These are phyloP conservation scores for Peronosclerospora sorghi DNA, from an alignment of 352 stramenopile genomes.

Conservation along the genomic window DNA sequence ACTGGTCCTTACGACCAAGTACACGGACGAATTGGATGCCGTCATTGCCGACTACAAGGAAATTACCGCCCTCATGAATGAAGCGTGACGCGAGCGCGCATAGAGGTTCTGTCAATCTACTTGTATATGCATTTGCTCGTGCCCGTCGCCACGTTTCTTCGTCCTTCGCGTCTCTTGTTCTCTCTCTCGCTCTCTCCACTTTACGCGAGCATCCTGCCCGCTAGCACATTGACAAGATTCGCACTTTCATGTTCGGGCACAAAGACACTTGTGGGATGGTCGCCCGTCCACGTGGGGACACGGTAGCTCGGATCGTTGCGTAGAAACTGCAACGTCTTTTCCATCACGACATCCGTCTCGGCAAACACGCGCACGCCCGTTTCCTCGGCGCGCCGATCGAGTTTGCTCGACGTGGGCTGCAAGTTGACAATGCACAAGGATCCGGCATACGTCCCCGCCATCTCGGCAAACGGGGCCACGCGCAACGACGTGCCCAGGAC, in stretches of 20 bases:
- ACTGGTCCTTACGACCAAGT: constrained; percentile 55
- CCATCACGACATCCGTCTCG: constrained; percentile 69
- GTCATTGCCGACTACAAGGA: constrained; percentile 69
- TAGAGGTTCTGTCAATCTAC: constrained; percentile 25
- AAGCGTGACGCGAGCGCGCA: constrained; percentile 15
- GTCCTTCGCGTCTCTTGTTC: no score
- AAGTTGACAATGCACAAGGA: constrained; percentile 71
- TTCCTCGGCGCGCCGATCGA: constrained; percentile 53
- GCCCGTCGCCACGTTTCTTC: no score
- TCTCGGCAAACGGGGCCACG: constrained; percentile 73
- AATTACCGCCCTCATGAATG: constrained; percentile 55
- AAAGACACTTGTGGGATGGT: constrained; percentile 52
- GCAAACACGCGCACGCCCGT: constrained; percentile 61
- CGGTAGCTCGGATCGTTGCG: constrained; percentile 36
- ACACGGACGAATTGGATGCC: constrained; percentile 49
- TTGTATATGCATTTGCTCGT: no score
- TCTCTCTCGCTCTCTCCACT: no score
- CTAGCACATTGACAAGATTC: constrained; percentile 71
- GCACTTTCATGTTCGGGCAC: constrained; percentile 59
- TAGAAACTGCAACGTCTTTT: constrained; percentile 61
- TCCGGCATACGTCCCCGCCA: constrained; percentile 65
- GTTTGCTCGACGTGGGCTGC: constrained; percentile 52
- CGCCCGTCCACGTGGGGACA: constrained; percentile 46
- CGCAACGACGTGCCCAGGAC: constrained; percentile 67
- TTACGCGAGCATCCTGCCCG: constrained; percentile 39